Evolutionary conservation across 106 monocot species (phyloP).

Genomic region (Acorus gramineus): DNA sequence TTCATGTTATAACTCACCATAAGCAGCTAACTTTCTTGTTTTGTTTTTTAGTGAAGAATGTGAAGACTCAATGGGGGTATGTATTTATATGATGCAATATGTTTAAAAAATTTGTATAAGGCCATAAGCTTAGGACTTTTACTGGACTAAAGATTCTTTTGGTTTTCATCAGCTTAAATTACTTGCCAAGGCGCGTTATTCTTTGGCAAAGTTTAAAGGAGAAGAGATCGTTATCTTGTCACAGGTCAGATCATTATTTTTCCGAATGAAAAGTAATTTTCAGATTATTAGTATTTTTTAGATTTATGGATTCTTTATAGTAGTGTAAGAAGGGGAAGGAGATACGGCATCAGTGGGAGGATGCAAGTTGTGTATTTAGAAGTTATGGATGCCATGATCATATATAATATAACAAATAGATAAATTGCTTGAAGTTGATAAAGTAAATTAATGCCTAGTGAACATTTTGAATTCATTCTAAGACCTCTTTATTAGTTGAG

Average conservation of each 20-base stretch:
- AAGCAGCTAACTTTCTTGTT: background rate
- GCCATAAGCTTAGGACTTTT: background rate
- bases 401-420: too few species aligned
- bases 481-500: too few species aligned
- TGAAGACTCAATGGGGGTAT: constrained; percentile 84
- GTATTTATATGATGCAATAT: constrained; percentile 1
- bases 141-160: background rate
- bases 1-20: background rate
- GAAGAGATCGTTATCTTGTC: constrained; percentile 90
- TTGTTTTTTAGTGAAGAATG: constrained; percentile 64
- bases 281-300: background rate
- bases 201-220: constrained; percentile 75
- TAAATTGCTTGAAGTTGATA: too few species aligned
- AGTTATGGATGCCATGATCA: too few species aligned
- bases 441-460: too few species aligned
- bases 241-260: constrained; percentile 43
- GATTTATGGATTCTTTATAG: too few species aligned
- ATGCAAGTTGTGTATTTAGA: too few species aligned
- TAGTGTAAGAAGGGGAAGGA: too few species aligned
- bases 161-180: constrained; percentile 61
- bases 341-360: too few species aligned
- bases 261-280: background rate
- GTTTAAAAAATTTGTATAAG: too few species aligned
- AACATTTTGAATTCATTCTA: too few species aligned
- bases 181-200: constrained; percentile 88